Conservation (phyloP, 2,329 filamentous ascomycete species). For the Aspergillus sp. region DNA sequence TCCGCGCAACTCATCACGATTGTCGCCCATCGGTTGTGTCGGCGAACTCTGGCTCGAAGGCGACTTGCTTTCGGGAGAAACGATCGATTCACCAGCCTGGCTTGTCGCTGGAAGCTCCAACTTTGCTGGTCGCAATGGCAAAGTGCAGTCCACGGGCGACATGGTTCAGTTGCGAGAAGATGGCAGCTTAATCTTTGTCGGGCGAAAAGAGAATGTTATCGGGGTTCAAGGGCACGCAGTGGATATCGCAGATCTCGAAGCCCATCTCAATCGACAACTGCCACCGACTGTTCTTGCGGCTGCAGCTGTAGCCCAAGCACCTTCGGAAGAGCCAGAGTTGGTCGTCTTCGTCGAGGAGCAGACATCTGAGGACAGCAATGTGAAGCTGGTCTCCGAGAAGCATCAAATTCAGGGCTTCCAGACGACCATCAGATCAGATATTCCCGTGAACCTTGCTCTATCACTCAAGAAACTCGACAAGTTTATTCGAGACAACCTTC, state of each 20-base stretch:
- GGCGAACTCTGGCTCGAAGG: conserved; percentile 50
- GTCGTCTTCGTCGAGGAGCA: conserved; percentile 42
- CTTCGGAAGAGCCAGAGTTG: conserved; percentile 24
- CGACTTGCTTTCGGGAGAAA: conserved; percentile 31
- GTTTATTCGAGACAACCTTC: conserved; percentile 47
- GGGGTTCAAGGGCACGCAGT: conserved; percentile 45
- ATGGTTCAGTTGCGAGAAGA: conserved; percentile 36
- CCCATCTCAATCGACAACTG: conserved; percentile 42
- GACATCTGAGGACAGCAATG: conserved; percentile 26
- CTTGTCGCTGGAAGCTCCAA: conserved; percentile 38
- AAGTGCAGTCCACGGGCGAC: conserved; percentile 37
- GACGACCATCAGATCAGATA: conserved; percentile 24
- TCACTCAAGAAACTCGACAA: conserved; percentile 50
- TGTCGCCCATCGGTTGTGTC: conserved; percentile 48
- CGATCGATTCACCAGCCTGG: conserved; percentile 32
- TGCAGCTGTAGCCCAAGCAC: conserved; percentile 32
- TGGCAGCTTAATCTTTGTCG: conserved; percentile 36
- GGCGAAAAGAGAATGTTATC: conserved; percentile 39
- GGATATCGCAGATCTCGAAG: conserved; percentile 47
- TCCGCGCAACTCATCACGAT: conserved; percentile 35
- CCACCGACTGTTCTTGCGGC: conserved; percentile 34
- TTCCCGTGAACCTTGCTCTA: conserved; percentile 37
- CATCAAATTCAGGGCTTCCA: conserved; percentile 29
- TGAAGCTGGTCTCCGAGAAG: conserved; percentile 33
- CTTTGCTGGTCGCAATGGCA: conserved; percentile 35